Evolutionary conservation across 129 eudicot genomes (phyloP), one percentile per base, ranked within the genome.

Genomic region (Calendula officinalis): DNA sequence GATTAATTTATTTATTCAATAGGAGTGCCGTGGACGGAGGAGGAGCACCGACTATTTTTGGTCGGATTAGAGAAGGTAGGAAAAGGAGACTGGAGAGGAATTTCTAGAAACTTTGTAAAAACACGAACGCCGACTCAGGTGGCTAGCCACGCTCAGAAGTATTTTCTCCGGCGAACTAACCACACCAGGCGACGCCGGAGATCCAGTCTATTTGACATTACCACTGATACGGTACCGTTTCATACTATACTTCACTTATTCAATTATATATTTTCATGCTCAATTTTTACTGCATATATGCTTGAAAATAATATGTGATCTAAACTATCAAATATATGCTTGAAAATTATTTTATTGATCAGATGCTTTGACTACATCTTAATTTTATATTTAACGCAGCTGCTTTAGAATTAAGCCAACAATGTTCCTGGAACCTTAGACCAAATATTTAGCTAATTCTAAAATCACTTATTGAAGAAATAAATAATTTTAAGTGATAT

Each of bases 11-110:
- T 64, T 43, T 0, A 34, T 13, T 30, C 53, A 55, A 39, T 55
- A 91, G 98, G 98, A 42, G 88, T 88, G 16, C 91, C 98, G 12
- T 91, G 98, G 98, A 91, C 96, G 63, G 98, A 91, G 80, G 96
- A 87, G 50, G 98, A 91, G 39, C 98, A 91, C 71, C 78, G 74
- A 54, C 62, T 85, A 34, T 91, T 91, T 66, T 70, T 91, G 41
- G 34, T 82, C 40, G 98, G 98, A 58, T 75, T 91, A 72, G 84
- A 88, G 64, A 85, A 83, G 51, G 91, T 88, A 2, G 96, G 96
- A 13, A 92, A 85, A 77, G 96, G 99, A 52, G 96, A 88, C 57
- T 92, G 99, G 99, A 83, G 99, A 75, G 99, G 99, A 32, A 92
- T 92, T 39, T 83, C 96, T 3, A 77, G 89, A 62, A 92, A 88